Evolutionary conservation across 176 grass and related monocot genomes (phyloP).

Genomic region (Aegilops longissima): DNA sequence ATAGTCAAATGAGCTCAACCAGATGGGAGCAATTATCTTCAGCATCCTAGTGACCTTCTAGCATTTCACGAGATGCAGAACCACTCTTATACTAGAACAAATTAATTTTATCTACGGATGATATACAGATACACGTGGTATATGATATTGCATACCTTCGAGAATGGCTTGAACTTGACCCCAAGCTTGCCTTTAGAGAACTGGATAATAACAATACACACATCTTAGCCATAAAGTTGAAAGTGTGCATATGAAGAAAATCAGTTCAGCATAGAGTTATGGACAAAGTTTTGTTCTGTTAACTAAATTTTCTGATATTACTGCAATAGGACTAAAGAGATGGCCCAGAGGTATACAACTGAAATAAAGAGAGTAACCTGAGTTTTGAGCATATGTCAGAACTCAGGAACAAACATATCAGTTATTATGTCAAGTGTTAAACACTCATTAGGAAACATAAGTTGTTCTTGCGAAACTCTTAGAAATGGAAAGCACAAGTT

Average conservation of each 20-base stretch:
- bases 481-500: not conserved
- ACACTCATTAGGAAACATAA: not conserved
- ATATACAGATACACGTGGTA: not conserved
- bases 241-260: slow-evolving; percentile 4
- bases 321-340: not conserved
- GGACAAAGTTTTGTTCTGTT: not conserved
- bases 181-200: slow-evolving; percentile 94
- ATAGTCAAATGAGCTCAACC: not conserved
- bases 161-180: slow-evolving; percentile 91
- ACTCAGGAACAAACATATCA: slow-evolving; percentile 1
- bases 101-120: slow-evolving; percentile 19
- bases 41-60: not conserved
- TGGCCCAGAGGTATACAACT: slow-evolving; percentile 2
- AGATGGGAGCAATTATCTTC: not conserved
- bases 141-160: slow-evolving; percentile 59
- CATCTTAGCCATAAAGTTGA: not conserved
- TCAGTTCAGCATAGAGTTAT: not conserved
- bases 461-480: not conserved
- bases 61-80: slow-evolving; percentile 27
- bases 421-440: not conserved
- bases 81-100: not conserved
- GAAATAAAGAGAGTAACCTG: not conserved
- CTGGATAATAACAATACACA: slow-evolving; percentile 40
- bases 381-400: not conserved
- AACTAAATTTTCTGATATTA: slow-evolving; percentile 6